Evolutionary conservation across 2,329 filamentous ascomycete species (phyloP), one percentile per base, ranked within the genome.

Genomic region (Pestalotiopsis sp.): DNA sequence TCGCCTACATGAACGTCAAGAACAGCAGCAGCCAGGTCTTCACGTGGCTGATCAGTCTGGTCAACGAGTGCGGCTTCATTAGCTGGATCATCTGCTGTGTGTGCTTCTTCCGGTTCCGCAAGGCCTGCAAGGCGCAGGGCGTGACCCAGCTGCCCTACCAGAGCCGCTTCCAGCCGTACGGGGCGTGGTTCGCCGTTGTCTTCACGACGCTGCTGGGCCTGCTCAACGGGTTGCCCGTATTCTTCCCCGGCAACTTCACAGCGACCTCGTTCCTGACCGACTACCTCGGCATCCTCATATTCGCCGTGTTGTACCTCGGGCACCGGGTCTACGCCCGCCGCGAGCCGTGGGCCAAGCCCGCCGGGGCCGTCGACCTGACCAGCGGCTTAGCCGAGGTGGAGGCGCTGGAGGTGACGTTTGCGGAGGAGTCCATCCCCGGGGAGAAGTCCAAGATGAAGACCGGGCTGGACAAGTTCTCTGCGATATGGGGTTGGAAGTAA

Each of bases 231-330:
- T 91, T 91, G 75, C 84, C 85, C 52, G 86, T 89, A 2, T 92
- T 92, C 76, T 89, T 87, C 77, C 84, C 86, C 0, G 81, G 82
- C 7, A 81, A 87, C 20, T 92, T 86, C 85, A 83, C 82, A 11
- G 83, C 83, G 0, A 81, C 80, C 27, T 82, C 78, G 63, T 92
- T 92, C 74, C 80, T 91, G 41, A 90, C 88, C 0, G 84, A 87
- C 0, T 92, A 92, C 73, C 84, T 91, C 9, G 89, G 89, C 9
- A 86, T 92, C 65, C 88, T 88, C 0, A 85, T 90, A 27, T 91
- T 91, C 75, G 73, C 87, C 12, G 68, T 79, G 2, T 82, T 91
- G 60, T 90, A 88, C 74, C 76, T 85, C 20, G 82, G 81, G 9
- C 88, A 90, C 74, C 78, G 62, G 13, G 67, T 65, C 6, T 59